Evolutionary conservation across 768 basidiomycete genomes (phyloP), one percentile per base, ranked within the genome.

Genomic region (Lactarius trivialis): DNA sequence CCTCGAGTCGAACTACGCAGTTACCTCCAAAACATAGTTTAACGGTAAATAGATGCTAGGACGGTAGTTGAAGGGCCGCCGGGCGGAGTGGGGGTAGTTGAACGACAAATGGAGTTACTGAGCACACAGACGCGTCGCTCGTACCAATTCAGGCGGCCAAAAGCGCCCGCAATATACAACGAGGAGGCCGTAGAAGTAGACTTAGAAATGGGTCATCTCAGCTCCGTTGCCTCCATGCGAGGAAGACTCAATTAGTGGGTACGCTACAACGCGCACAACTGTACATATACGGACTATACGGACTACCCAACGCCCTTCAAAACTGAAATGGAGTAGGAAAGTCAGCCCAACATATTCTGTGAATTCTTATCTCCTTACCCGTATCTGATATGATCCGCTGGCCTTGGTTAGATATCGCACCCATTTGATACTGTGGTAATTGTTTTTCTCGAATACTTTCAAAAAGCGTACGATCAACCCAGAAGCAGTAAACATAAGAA

Each of bases 401-500:
- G 93, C 92, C 75, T 95, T 96, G 26, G 93, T 93, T 60, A 97
- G 82, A 71, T 96, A 97, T 58, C 94, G 79, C 43, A 96, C 94
- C 94, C 94, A 96, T 73, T 96, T 96, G 62, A 97, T 85, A 67
- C 92, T 94, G 66, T 93, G 86, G 71, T 98, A 98, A 66, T 85
- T 91, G 72, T 82, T 84, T 81, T 93, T 97, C 79, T 98, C 97
- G 68, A 98, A 98, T 19, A 99, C 96, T 73, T 98, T 98, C 71
- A 99, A 76, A 81, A 98, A 99, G 57, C 96, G 84, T 48, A 99
- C 97, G 55, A 96, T 89, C 69, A 99, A 73, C 2, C 97, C 97
- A 12, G 96, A 98, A 12, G 97, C 82, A 0, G 97, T 98, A 75
- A 98, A 93, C 97, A 99, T 99, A 68, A 99, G 80, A 60, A 99